Evolutionary conservation across 2,329 filamentous ascomycete genomes (phyloP).

Genomic region (Alternaria viburni): DNA sequence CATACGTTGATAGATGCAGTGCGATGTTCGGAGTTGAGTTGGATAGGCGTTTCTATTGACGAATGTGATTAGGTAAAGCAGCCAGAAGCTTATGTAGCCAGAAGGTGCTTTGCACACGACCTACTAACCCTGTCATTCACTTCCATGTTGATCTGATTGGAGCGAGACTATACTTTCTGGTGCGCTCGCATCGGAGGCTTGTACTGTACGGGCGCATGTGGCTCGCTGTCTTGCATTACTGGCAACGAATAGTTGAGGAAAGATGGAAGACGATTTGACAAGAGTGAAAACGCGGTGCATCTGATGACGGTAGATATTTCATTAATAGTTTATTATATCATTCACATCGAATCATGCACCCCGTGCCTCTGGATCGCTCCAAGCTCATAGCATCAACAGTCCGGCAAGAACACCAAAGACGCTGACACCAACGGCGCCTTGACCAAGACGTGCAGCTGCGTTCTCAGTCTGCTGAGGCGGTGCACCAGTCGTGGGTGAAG

Average conservation of each 20-base stretch:
- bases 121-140: neutral
- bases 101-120: neutral
- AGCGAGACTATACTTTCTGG: neutral
- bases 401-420: constrained; percentile 18
- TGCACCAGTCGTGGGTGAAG: constrained; percentile 17
- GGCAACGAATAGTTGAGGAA: neutral
- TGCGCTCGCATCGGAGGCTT: neutral
- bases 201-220: neutral
- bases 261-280: neutral
- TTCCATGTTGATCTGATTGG: neutral
- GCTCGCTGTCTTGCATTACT: neutral
- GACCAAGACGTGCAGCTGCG: constrained; percentile 15
- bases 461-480: constrained; percentile 13
- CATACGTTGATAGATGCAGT: neutral
- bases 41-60: neutral
- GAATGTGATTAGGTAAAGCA: neutral
- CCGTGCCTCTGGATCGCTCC: neutral
- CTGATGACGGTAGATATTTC: neutral
- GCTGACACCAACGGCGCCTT: constrained; percentile 8
- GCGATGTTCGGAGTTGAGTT: neutral
- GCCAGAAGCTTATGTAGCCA: neutral
- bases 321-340: neutral
- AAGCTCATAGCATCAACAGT: constrained; percentile 19
- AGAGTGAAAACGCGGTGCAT: neutral
- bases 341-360: neutral